Evolutionary conservation across 306 rosid genomes (phyloP).

Genomic region (Castanospermum australe): DNA sequence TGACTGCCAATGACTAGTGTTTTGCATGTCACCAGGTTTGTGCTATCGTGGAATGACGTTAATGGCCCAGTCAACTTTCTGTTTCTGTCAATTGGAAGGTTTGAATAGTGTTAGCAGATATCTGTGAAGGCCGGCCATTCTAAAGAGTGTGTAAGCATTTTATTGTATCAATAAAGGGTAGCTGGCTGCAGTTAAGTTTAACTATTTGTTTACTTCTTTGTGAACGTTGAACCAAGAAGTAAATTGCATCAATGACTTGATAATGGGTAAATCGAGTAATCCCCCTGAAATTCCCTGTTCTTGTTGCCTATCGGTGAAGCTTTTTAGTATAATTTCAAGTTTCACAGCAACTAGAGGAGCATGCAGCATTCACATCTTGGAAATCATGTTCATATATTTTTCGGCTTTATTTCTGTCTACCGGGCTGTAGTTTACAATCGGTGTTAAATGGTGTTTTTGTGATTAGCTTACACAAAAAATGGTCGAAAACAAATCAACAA

Average conservation of each 20-base stretch:
- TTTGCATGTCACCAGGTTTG: conserved; percentile 46
- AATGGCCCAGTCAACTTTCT: conserved; percentile 15
- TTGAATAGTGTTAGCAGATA: conserved; percentile 24
- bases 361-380: conserved; percentile 4
- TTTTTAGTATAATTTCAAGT: conserved; percentile 18
- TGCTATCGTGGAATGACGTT: conserved; percentile 21
- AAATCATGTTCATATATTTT: not conserved
- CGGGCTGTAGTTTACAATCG: too few species aligned
- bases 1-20: conserved; percentile 18
- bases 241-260: conserved; percentile 34
- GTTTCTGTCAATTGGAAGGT: conserved; percentile 23
- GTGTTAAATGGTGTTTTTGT: too few species aligned
- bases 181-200: conserved; percentile 31
- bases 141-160: conserved; percentile 32
- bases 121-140: conserved; percentile 23
- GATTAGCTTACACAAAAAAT: too few species aligned
- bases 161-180: conserved; percentile 43
- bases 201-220: conserved; percentile 14
- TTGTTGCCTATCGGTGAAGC: conserved; percentile 10
- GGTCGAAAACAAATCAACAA: too few species aligned
- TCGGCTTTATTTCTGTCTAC: too few species aligned
- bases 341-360: not conserved
- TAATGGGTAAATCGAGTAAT: conserved; percentile 15
- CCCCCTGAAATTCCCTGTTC: not conserved
- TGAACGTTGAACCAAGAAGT: conserved; percentile 30